Percentiles rank a stretch among this genome's conserved stretches.
phyloP scores from a whole-genome alignment of 192 early-diverging fungal species.

The Entophlyctis luteolus region DNA sequence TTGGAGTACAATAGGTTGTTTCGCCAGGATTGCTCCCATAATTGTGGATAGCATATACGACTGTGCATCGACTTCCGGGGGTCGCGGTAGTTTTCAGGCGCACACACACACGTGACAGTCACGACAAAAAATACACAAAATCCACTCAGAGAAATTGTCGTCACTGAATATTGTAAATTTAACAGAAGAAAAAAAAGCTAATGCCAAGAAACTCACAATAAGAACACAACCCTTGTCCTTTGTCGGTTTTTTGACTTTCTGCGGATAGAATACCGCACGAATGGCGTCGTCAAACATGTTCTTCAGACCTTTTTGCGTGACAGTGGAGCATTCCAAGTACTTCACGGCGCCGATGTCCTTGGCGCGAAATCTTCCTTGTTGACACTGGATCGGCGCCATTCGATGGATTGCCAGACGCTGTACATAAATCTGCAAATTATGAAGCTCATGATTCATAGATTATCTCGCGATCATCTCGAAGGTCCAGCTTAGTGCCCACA shows the following conservation, averaged over 20 bases:
- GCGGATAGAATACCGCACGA: slow-evolving; percentile 78
- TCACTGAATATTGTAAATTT: too few species aligned
- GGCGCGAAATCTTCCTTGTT: slow-evolving; percentile 66
- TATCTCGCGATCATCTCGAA: slow-evolving; percentile 64
- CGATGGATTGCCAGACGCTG: slow-evolving; percentile 61
- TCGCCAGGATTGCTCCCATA: too few species aligned
- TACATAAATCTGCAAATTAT: too few species aligned
- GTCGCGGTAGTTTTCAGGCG: too few species aligned
- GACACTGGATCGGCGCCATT: slow-evolving; percentile 64
- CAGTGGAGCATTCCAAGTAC: slow-evolving; percentile 80
- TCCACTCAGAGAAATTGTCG: too few species aligned
- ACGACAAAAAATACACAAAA: too few species aligned
- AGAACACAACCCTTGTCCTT: background rate
- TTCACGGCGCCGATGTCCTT: slow-evolving; percentile 72
- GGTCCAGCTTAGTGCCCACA: slow-evolving; percentile 78
- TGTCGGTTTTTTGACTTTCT: slow-evolving; percentile 63
- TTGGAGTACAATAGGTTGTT: too few species aligned
- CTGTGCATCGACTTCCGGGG: too few species aligned
- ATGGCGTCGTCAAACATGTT: slow-evolving; percentile 99
- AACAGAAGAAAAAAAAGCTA: too few species aligned
- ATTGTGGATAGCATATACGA: too few species aligned
- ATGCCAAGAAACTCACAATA: slow-evolving; percentile 5
- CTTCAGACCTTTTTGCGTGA: slow-evolving; percentile 80
- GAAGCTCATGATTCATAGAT: too few species aligned
- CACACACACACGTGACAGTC: too few species aligned